Percentiles rank a stretch among this genome's conserved stretches.
Conservation (phyloP, 1,284 basidiomycete species). For the Ustilago xerochloae region DNA sequence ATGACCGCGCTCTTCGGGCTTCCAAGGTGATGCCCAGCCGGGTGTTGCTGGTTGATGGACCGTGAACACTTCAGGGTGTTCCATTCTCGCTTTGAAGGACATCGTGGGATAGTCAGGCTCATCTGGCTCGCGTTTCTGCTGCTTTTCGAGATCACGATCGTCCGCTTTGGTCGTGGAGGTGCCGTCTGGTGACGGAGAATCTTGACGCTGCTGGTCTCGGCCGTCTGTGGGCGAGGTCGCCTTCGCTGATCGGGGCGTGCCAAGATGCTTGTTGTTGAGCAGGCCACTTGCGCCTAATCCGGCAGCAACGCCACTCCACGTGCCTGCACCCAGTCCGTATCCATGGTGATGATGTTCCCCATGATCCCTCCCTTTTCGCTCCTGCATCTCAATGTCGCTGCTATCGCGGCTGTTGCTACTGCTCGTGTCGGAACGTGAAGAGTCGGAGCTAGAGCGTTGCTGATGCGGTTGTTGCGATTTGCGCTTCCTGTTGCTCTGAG, state of each 20-base stretch:
- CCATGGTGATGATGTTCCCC: conserved; percentile 24
- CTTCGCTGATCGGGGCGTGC: conserved; percentile 8
- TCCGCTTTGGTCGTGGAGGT: conserved; percentile 35
- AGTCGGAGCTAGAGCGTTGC: conserved; percentile 29
- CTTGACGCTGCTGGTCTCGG: conserved; percentile 25
- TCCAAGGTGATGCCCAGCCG: conserved; percentile 63
- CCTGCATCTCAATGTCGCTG: conserved; percentile 46
- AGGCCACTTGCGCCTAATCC: conserved; percentile 46
- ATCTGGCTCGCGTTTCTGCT: conserved; percentile 15
- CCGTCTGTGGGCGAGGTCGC: not conserved
- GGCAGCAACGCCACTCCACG: conserved; percentile 34
- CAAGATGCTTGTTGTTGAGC: conserved; percentile 30
- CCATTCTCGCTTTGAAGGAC: conserved; percentile 49
- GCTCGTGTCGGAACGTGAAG: conserved; percentile 23
- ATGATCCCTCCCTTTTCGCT: conserved; percentile 16
- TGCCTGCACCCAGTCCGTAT: conserved; percentile 30
- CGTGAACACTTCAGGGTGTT: conserved; percentile 49
- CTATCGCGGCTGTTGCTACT: conserved; percentile 8
- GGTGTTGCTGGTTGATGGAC: conserved; percentile 61
- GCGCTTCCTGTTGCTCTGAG: conserved; percentile 14
- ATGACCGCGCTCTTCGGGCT: conserved; percentile 52
- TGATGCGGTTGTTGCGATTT: conserved; percentile 18
- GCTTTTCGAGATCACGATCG: conserved; percentile 34
- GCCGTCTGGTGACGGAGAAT: conserved; percentile 37
- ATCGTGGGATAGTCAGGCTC: conserved; percentile 41